A percentile compares a stretch with the other conserved stretches of the same genome.
These are phyloP conservation scores for Triticum urartu DNA, from an alignment of 176 grass and related monocot species.

Conservation along the genomic window DNA sequence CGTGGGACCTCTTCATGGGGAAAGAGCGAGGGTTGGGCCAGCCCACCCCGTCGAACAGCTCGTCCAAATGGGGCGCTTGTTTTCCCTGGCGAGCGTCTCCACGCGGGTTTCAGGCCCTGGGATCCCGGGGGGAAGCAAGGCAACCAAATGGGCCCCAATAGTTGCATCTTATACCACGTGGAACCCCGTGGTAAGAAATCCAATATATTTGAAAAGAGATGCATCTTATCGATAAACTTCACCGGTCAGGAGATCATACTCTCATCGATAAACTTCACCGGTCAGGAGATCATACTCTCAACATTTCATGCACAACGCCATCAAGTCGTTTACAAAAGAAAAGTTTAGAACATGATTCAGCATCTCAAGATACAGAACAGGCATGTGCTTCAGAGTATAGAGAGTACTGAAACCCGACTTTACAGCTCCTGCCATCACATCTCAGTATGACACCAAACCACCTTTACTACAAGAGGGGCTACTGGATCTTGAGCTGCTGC, in stretches of 20 bases:
- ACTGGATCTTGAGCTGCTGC: constrained; percentile 68
- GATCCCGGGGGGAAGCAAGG: too few relatives aligned
- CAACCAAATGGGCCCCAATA: too few relatives aligned
- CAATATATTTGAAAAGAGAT: background rate
- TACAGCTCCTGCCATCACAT: background rate
- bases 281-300: background rate
- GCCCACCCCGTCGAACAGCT: too few relatives aligned
- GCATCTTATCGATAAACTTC: background rate
- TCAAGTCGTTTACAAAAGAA: background rate
- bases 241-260: background rate
- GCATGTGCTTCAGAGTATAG: background rate
- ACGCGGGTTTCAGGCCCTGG: too few relatives aligned
- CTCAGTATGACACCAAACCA: constrained; percentile 68
- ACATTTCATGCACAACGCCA: background rate
- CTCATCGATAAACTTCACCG: background rate
- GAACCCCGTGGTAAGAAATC: too few relatives aligned
- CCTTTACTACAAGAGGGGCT: constrained; percentile 62
- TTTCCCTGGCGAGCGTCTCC: too few relatives aligned
- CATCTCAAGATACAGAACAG: background rate
- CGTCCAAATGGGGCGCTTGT: too few relatives aligned
- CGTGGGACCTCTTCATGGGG: too few relatives aligned
- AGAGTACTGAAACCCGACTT: constrained; percentile 10
- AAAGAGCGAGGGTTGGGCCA: too few relatives aligned
- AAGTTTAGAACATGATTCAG: background rate
- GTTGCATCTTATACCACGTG: too few relatives aligned